These are phyloP conservation scores for Paxillus ammoniavirescens DNA, from an alignment of 768 basidiomycete genomes.

Conservation along the genomic window DNA sequence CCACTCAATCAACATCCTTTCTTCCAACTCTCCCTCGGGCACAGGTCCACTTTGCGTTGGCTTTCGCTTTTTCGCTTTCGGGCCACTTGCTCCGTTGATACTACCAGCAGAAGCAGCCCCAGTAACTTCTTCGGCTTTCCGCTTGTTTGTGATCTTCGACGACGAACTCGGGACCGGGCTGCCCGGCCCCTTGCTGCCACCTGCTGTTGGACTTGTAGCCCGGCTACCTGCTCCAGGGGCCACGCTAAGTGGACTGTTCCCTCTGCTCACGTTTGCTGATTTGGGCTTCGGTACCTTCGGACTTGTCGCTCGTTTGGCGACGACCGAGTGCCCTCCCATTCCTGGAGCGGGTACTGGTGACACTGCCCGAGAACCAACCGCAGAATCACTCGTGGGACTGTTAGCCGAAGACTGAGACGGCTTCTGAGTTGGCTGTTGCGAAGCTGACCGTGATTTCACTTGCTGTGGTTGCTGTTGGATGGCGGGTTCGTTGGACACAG, in stretches of 20 bases:
- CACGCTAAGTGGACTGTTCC: slow-evolving; percentile 52
- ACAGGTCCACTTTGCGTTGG: slow-evolving; percentile 35
- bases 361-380: slow-evolving; percentile 50
- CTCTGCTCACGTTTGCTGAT: slow-evolving; percentile 45
- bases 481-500: slow-evolving; percentile 42
- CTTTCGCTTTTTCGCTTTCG: slow-evolving; percentile 59
- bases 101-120: slow-evolving; percentile 7
- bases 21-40: slow-evolving; percentile 60
- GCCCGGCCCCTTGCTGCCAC: slow-evolving; percentile 17
- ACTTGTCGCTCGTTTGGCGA: slow-evolving; percentile 84
- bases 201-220: slow-evolving; percentile 37
- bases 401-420: slow-evolving; percentile 32
- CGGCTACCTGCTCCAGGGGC: slow-evolving; percentile 44
- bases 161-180: slow-evolving; percentile 34
- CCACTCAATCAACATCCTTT: slow-evolving; percentile 72
- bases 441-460: slow-evolving; percentile 44
- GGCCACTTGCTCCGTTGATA: slow-evolving; percentile 24
- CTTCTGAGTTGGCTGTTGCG: slow-evolving; percentile 35
- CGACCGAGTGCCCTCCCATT: slow-evolving; percentile 72
- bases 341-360: slow-evolving; percentile 50
- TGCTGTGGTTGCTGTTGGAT: slow-evolving; percentile 42
- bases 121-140: slow-evolving; percentile 51
- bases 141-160: slow-evolving; percentile 49
- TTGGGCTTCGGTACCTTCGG: slow-evolving; percentile 69
- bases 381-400: slow-evolving; percentile 24